Conservation (phyloP, 768 basidiomycete genomes). For the Hirschioporus abietinus region DNA sequence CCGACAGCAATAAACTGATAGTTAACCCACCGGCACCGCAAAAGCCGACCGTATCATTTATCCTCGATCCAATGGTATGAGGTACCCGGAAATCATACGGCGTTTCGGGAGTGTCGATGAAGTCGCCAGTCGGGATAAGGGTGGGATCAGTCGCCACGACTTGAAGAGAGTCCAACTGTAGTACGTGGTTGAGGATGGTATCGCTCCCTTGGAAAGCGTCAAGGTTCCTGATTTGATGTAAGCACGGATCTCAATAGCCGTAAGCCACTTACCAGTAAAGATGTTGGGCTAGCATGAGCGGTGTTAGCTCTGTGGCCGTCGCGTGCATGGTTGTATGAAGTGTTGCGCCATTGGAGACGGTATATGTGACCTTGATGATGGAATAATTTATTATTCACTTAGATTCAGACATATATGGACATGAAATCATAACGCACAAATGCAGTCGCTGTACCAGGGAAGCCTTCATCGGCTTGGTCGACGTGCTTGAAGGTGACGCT, state of each 20-base stretch:
- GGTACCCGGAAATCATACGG: conserved; percentile 40
- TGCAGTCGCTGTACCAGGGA: conserved; percentile 43
- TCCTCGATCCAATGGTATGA: conserved; percentile 32
- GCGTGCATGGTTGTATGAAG: conserved; percentile 40
- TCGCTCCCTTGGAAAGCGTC: conserved; percentile 45
- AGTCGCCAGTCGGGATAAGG: conserved; percentile 35
- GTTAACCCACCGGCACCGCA: conserved; percentile 33
- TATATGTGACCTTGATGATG: conserved; percentile 38
- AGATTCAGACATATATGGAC: conserved; percentile 1
- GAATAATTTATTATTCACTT: conserved; percentile 7
- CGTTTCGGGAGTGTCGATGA: conserved; percentile 31
- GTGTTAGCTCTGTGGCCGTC: conserved; percentile 44
- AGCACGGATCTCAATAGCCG: not conserved
- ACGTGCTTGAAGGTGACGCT: conserved; percentile 50
- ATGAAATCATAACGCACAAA: conserved; percentile 25
- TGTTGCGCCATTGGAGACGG: conserved; percentile 38
- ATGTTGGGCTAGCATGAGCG: conserved; percentile 54
- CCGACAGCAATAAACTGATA: not conserved
- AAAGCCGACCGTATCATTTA: conserved; percentile 31
- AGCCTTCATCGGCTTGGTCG: conserved; percentile 49
- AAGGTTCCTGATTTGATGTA: conserved; percentile 34
- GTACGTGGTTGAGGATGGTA: conserved; percentile 30
- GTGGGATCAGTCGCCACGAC: conserved; percentile 36
- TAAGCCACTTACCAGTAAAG: conserved; percentile 38
- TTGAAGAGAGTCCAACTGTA: conserved; percentile 32